Conservation (phyloP, 2,329 filamentous ascomycete species). For the Aspergillus brunneoviolaceus region DNA sequence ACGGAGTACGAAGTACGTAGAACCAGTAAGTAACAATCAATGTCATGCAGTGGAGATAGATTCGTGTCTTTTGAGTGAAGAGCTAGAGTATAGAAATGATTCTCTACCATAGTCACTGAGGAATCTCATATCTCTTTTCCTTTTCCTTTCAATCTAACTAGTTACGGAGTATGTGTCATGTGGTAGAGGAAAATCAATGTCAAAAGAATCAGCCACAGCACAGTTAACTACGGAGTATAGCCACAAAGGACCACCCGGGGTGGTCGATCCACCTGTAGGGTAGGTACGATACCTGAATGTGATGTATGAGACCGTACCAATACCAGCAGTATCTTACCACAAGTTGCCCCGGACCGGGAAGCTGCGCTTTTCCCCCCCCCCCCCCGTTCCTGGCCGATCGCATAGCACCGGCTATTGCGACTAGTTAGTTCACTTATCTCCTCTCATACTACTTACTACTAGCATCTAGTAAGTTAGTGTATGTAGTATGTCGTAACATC, state of each 20-base stretch:
- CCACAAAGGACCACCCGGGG: too few species aligned
- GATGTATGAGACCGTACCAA: slow-evolving; percentile 9
- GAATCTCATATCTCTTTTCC: not conserved
- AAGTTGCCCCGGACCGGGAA: slow-evolving; percentile 21
- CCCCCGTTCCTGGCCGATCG: slow-evolving; percentile 27
- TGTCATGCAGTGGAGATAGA: too few species aligned
- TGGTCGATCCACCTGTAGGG: too few species aligned
- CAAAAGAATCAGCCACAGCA: too few species aligned
- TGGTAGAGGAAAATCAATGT: too few species aligned
- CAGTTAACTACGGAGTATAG: too few species aligned
- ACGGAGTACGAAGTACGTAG: not conserved
- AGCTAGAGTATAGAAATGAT: not conserved
- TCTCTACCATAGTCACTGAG: not conserved
- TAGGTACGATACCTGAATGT: not conserved
- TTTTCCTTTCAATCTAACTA: too few species aligned
- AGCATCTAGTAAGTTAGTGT: too few species aligned
- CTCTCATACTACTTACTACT: too few species aligned
- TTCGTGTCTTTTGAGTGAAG: too few species aligned
- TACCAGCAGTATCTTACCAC: not conserved
- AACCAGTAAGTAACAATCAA: not conserved
- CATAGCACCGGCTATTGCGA: slow-evolving; percentile 23
- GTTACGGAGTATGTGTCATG: too few species aligned
- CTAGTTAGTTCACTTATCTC: not conserved
- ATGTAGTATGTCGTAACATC: not conserved
- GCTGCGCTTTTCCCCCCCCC: too few species aligned